Base-by-base conservation (phyloP, 441 rosid species). In the Melastoma candidum region DNA sequence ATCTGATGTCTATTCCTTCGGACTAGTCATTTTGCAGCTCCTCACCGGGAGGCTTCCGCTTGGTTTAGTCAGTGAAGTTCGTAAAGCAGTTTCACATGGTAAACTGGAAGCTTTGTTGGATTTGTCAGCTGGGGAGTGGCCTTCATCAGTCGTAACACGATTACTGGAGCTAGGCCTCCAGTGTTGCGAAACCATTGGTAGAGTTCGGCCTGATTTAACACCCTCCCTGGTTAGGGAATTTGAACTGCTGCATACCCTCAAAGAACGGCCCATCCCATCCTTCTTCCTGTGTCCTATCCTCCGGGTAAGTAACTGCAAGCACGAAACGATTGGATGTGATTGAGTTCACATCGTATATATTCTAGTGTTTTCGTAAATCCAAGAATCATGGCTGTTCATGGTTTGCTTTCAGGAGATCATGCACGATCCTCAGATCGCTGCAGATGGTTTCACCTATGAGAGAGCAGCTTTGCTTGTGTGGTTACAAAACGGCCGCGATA, bases 341-440 rank as follows among this genome's bases (percentile, higher is more conserved):
- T 32, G 8, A 32, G 3, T 3, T 32, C 8, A 32, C 41, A 32
- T 32, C 8, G 41, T 32, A 1, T 32, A 32, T 32, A 32, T 32
- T 32, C 41, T 32, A 4, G 41, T 8, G 8, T 32, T 32, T 3
- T 29, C 36, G 7, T 29, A 6, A 6, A 32, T 32, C 41, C 41
- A 32, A 32, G 41, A 32, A 6, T 32, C 8, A 32, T 32, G 41
- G 41, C 8, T 32, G 41, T 4, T 4, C 4, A 12, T 45, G 61
- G 32, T 52, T 71, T 68, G 48, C 7, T 63, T 60, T 44, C 80
- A 85, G 94, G 94, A 85, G 74, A 78, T 85, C 68, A 85, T 85
- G 89, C 83, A 80, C 14, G 94, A 82, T 49, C 94, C 94, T 25
- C 89, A 73, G 61, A 74, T 82, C 26, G 89, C 94, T 0, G 87